Evolutionary conservation across 2,329 filamentous ascomycete species (phyloP), one percentile per base, ranked within the genome.

Genomic region (Clonostachys rhizophaga): DNA sequence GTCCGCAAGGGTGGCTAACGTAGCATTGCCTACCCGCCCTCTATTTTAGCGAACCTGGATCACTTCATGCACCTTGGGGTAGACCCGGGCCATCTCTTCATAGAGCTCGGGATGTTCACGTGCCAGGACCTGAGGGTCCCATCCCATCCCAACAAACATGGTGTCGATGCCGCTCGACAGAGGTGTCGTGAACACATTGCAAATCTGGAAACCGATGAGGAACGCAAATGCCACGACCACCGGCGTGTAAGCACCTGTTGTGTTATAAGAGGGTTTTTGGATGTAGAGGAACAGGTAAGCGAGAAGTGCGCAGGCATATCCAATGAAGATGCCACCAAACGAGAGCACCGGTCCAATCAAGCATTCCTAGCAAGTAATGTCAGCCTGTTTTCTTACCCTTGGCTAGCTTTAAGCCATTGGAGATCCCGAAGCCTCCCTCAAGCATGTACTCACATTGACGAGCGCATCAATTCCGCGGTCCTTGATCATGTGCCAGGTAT

Each of bases 401-500:
- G 24, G 24, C 24, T 30, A 9, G 24, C 24, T 30, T 30, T 30
- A 30, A 30, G 4, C 24, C 24, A 10, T 30, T 30, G 24, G 24
- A 10, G 2, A 24, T 2, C 24, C 24, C 24, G 24, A 20, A 24
- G 8, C 24, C 24, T 24, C 24, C 24, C 8, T 12, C 18, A 7
- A 8, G 6, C 2, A 5, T 0, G 16, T 9, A 53, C 68, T 58
- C 56, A 71, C 69, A 59, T 95, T 95, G 57, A 95, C 79, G 2
- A 97, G 79, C 0, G 89, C 91, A 57, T 96, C 91, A 50, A 96
- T 85, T 30, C 92, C 92, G 34, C 92, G 88, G 59, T 95, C 83
- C 64, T 91, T 92, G 73, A 96, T 91, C 87, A 95, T 89, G 49
- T 60, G 82, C 89, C 90, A 95, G 0, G 90, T 95, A 56, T 89